These are phyloP conservation scores for Kluyveromyces dobzhanskii DNA, from an alignment of 805 yeast species.

Conservation along the genomic window DNA sequence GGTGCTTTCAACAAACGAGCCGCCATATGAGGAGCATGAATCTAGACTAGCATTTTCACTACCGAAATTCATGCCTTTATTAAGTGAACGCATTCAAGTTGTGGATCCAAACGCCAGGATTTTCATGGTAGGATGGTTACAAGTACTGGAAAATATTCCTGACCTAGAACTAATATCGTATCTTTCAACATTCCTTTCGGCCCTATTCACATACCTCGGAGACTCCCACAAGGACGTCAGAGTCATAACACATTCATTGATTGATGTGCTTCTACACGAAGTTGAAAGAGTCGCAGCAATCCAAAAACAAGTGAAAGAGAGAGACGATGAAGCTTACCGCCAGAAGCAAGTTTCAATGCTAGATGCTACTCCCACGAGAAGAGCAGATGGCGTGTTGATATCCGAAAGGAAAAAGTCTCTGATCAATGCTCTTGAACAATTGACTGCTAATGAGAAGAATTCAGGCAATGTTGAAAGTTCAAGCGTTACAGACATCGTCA, in stretches of 20 bases:
- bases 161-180: slow-evolving; percentile 81
- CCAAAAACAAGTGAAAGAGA: slow-evolving; percentile 40
- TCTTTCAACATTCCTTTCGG: slow-evolving; percentile 83
- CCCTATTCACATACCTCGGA: slow-evolving; percentile 63
- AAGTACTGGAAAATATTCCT: slow-evolving; percentile 86
- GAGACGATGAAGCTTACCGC: slow-evolving; percentile 13
- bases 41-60: slow-evolving; percentile 58
- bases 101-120: slow-evolving; percentile 88
- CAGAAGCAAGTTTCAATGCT: slow-evolving; percentile 13
- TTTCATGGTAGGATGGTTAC: slow-evolving; percentile 89
- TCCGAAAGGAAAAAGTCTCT: slow-evolving; percentile 28
- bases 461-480: background rate
- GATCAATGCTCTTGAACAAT: slow-evolving; percentile 19
- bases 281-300: slow-evolving; percentile 69
- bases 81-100: slow-evolving; percentile 84
- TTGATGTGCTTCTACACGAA: slow-evolving; percentile 71
- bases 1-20: slow-evolving; percentile 52
- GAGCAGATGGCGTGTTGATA: slow-evolving; percentile 23
- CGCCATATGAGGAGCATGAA: slow-evolving; percentile 30
- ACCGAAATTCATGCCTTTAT: slow-evolving; percentile 81
- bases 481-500: background rate
- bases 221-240: slow-evolving; percentile 83
- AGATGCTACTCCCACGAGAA: slow-evolving; percentile 22
- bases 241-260: slow-evolving; percentile 69
- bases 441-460: slow-evolving; percentile 8